Evolutionary conservation across 2,329 filamentous ascomycete genomes (phyloP).

Genomic region (Scedosporium apiospermum): DNA sequence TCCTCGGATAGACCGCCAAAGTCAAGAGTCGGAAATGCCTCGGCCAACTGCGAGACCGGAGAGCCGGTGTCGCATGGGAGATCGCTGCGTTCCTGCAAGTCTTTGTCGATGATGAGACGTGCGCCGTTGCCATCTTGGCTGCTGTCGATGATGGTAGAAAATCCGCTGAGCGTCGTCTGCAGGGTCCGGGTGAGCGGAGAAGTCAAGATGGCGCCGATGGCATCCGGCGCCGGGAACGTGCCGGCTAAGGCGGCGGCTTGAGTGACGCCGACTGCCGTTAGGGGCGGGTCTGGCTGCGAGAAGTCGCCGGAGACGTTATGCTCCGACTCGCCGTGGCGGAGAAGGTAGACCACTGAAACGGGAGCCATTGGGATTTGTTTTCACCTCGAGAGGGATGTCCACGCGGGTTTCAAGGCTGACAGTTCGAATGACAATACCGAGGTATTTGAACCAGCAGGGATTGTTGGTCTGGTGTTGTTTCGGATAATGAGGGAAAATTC

Average conservation of each 20-base stretch:
- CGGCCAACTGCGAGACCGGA: constrained; percentile 6
- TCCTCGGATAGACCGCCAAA: constrained; percentile 7
- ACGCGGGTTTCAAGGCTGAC: too few relatives aligned
- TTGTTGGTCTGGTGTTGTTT: too few relatives aligned
- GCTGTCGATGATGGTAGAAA: constrained; percentile 7
- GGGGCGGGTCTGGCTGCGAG: constrained; percentile 10
- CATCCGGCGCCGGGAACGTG: constrained; percentile 7
- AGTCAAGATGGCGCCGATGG: constrained; percentile 10
- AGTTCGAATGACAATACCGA: too few relatives aligned
- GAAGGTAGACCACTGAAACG: constrained; percentile 8
- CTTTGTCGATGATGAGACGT: constrained; percentile 11
- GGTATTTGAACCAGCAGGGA: too few relatives aligned
- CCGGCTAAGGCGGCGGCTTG: constrained; percentile 7
- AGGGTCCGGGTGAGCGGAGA: constrained; percentile 11
- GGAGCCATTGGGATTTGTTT: constrained; percentile 12
- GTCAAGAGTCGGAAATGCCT: constrained; percentile 11
- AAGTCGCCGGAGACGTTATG: constrained; percentile 13
- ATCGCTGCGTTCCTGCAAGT: constrained; percentile 17
- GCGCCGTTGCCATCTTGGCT: neutral
- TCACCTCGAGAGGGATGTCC: too few relatives aligned
- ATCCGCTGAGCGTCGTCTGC: constrained; percentile 10
- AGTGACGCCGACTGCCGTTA: constrained; percentile 6
- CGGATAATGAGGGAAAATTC: too few relatives aligned
- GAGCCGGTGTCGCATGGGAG: constrained; percentile 17
- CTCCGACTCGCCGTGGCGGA: constrained; percentile 12